A percentile compares a stretch with the other conserved stretches of the same genome.
These are phyloP conservation scores for Ambrosiella cleistominuta DNA, from an alignment of 2,329 filamentous ascomycete genomes.

Conservation along the genomic window DNA sequence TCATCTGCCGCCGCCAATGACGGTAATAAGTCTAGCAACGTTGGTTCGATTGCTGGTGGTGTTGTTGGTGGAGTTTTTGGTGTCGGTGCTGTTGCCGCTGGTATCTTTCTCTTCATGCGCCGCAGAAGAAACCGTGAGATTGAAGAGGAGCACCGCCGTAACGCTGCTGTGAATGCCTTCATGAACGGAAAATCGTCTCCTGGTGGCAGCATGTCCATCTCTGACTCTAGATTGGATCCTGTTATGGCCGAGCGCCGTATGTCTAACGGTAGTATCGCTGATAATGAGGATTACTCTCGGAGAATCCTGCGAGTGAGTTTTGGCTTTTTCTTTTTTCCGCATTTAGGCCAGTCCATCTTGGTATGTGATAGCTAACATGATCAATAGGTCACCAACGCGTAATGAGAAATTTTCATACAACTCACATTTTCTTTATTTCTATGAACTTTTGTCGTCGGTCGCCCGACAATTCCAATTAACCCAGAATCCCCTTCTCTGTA, in stretches of 20 bases:
- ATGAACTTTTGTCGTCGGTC: constrained; percentile 8
- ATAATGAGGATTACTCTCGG: constrained; percentile 92
- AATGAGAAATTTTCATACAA: constrained; percentile 17
- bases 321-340: neutral
- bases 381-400: constrained; percentile 41
- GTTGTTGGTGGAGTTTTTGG: constrained; percentile 70
- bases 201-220: constrained; percentile 49
- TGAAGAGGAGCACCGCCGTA: constrained; percentile 70
- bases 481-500: constrained; percentile 7
- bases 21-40: constrained; percentile 34
- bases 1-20: constrained; percentile 15
- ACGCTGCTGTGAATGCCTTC: constrained; percentile 62
- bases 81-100: constrained; percentile 47
- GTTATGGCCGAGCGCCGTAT: constrained; percentile 68
- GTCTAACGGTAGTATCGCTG: constrained; percentile 90
- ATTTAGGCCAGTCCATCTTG: neutral
- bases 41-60: constrained; percentile 71
- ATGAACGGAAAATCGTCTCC: constrained; percentile 47
- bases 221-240: constrained; percentile 73
- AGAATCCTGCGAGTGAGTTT: constrained; percentile 74
- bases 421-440: neutral
- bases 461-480: constrained; percentile 2
- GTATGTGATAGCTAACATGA: constrained; percentile 13
- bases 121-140: constrained; percentile 59
- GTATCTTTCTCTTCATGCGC: constrained; percentile 55